These are phyloP conservation scores for Nemania diffusa DNA, from an alignment of 2,329 filamentous ascomycete genomes.

Conservation along the genomic window DNA sequence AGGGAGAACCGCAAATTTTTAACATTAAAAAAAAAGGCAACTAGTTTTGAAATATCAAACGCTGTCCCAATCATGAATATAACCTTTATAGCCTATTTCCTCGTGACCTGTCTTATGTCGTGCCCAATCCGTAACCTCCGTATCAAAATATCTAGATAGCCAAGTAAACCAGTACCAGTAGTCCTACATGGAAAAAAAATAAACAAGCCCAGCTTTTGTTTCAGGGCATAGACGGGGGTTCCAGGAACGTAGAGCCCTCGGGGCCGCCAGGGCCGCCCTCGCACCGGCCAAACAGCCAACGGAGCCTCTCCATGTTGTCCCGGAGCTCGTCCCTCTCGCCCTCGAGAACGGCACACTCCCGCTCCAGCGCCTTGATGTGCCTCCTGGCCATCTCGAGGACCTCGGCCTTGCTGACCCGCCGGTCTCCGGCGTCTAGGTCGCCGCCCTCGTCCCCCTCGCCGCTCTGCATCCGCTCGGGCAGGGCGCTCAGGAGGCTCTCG, in stretches of 20 bases:
- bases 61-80: conserved; percentile 20
- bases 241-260: conserved; percentile 28
- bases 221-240: conserved; percentile 31
- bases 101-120: conserved; percentile 23
- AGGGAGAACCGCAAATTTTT: conserved; percentile 1
- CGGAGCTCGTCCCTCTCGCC: conserved; percentile 52
- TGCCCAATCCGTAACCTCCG: conserved; percentile 22
- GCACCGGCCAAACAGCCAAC: conserved; percentile 46
- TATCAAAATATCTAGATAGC: conserved; percentile 12
- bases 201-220: neutral
- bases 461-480: conserved; percentile 52
- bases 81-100: conserved; percentile 22
- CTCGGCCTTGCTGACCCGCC: conserved; percentile 56
- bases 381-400: conserved; percentile 58
- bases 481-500: conserved; percentile 55
- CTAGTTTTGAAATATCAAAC: conserved; percentile 4
- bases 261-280: conserved; percentile 38
- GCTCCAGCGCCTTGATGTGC: conserved; percentile 55
- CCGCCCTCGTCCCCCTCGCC: conserved; percentile 44
- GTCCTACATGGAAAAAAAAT: conserved; percentile 6
- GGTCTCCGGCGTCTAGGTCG: conserved; percentile 41
- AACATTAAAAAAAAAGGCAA: conserved; percentile 6
- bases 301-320: conserved; percentile 46
- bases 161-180: conserved; percentile 9
- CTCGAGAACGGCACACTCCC: conserved; percentile 52